Conservation (phyloP, 805 yeast genomes). For the Barnettozyma sucrosica region DNA sequence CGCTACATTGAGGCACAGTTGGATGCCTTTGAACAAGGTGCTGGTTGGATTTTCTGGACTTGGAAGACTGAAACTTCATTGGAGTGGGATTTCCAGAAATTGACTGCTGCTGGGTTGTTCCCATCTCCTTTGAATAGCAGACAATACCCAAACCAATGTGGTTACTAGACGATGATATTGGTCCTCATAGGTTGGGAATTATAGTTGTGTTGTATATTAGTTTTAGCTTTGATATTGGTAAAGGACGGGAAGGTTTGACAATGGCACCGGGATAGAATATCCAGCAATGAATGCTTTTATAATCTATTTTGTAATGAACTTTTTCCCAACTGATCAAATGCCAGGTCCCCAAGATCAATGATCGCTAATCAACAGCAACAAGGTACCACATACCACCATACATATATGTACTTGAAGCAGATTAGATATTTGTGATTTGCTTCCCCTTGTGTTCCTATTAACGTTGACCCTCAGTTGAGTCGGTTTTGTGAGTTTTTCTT, state of each 20-base stretch:
- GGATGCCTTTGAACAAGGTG: constrained; percentile 69
- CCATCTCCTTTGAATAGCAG: constrained; percentile 77
- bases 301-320: no score
- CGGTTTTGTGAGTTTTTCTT: no score
- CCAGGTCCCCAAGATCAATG: no score
- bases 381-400: no score
- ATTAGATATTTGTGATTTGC: no score
- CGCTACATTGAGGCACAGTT: constrained; percentile 82
- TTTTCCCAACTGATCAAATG: no score
- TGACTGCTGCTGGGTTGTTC: constrained; percentile 55
- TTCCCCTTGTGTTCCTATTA: no score
- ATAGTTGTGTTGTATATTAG: not conserved
- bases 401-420: no score
- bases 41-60: constrained; percentile 93
- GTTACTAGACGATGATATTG: not conserved
- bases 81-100: constrained; percentile 79
- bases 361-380: no score
- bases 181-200: not conserved
- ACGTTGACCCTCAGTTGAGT: no score
- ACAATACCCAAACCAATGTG: constrained; percentile 64
- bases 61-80: constrained; percentile 80
- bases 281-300: no score
- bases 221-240: not conserved
- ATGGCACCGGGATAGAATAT: not conserved
- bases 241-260: not conserved